Percentiles rank a stretch among this genome's conserved stretches.
phyloP scores from a whole-genome alignment of 768 basidiomycete species.

The Leccinum obscurum region DNA sequence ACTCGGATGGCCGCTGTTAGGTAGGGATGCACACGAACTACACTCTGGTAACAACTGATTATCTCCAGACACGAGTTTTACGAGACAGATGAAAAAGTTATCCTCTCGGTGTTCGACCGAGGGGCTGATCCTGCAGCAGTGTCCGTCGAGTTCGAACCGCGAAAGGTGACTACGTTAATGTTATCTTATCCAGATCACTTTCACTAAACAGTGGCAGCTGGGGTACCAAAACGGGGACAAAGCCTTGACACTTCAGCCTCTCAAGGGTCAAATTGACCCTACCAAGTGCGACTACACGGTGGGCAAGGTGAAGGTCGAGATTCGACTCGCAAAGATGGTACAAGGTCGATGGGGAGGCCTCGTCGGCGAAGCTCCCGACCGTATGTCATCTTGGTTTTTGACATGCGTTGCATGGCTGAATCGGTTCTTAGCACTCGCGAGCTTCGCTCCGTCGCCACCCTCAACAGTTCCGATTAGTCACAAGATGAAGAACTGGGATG shows the following conservation, averaged over 20 bases:
- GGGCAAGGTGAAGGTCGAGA: slow-evolving; percentile 86
- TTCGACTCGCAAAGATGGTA: slow-evolving; percentile 69
- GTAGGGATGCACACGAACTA: slow-evolving; percentile 12
- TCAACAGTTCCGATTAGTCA: slow-evolving; percentile 36
- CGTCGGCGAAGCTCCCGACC: slow-evolving; percentile 73
- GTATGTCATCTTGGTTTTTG: slow-evolving; percentile 42
- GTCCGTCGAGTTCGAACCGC: slow-evolving; percentile 59
- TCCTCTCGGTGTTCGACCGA: slow-evolving; percentile 75
- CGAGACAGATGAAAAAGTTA: slow-evolving; percentile 77
- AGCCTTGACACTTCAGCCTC: slow-evolving; percentile 68
- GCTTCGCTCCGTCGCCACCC: slow-evolving; percentile 35
- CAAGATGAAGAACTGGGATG: slow-evolving; percentile 86
- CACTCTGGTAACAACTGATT: not conserved
- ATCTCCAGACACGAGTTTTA: slow-evolving; percentile 77
- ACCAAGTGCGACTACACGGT: slow-evolving; percentile 62
- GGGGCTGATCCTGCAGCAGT: slow-evolving; percentile 68
- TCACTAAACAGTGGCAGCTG: slow-evolving; percentile 14
- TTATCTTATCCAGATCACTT: not conserved
- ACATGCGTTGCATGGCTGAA: not conserved
- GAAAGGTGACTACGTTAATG: slow-evolving; percentile 46
- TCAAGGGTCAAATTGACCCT: slow-evolving; percentile 79
- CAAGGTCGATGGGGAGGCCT: slow-evolving; percentile 76
- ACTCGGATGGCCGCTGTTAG: slow-evolving; percentile 29
- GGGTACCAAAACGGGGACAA: slow-evolving; percentile 69
- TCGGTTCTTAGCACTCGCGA: slow-evolving; percentile 16